Base-by-base conservation (phyloP, 768 basidiomycete genomes). In the Kwoniella mangroviensis region DNA sequence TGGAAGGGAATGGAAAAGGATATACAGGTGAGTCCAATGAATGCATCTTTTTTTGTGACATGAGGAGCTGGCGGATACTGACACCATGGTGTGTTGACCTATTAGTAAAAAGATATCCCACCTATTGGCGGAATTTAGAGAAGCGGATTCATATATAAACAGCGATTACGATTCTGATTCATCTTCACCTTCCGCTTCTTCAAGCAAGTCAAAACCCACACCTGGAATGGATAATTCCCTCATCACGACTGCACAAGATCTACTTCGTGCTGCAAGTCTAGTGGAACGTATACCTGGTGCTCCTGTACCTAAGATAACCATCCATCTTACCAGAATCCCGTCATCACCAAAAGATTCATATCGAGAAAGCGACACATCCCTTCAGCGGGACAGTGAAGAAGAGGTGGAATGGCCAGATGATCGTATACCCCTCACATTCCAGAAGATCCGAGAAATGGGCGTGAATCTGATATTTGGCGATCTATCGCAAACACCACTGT, bases 71-170 rank as follows among this genome's bases (percentile, higher is more conserved):
- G 21, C 15, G 17, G 28, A 61, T 61, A 43, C 24, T 61, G 34
- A 57, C 12, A 12, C 21, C n/a, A 22, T 1, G 11, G 7, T 19
- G 53, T 24, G 53, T 54, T 49, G 45, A 54, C 11, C 57, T 54
- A 3, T 22, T 74, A 94, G 92, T 19, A 88, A 90, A 21, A 94
- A 91, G 76, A 90, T 91, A 67, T 85, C 88, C 1, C 89, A 91
- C 9, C 85, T 96, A 41, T 81, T 91, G 0, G 87, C 90, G 34
- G 93, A 96, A 79, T 91, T 96, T 73, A 87, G 89, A 43, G 93
- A 94, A 83, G 86, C 91, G 21, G 93, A 94, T 72, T 92, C 91
- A 3, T 93, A 92, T 78, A 75, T 90, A 1, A 88, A 88, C 69
- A 89, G 89, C 19, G 87, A 87, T 4, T 85, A 85, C 19, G 85